These are phyloP conservation scores for Leccinum fallax DNA, from an alignment of 1,284 basidiomycete genomes.

Conservation along the genomic window DNA sequence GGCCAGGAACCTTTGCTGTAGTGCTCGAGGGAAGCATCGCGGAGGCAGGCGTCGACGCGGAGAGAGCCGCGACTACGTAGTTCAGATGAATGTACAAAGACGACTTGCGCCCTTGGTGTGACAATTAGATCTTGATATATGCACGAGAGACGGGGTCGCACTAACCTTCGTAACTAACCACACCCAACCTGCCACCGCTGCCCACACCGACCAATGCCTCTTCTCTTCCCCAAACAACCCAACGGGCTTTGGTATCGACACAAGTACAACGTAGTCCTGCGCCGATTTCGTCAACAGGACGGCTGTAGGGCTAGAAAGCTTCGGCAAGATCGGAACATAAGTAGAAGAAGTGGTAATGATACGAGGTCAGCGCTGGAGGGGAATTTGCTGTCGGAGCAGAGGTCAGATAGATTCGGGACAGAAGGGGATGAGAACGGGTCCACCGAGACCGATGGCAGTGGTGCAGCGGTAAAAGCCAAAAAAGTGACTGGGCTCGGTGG, in stretches of 20 bases:
- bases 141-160: not conserved
- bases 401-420: constrained; percentile 1
- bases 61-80: constrained; percentile 89
- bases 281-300: constrained; percentile 86
- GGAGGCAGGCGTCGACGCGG: constrained; percentile 31
- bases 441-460: constrained; percentile 28
- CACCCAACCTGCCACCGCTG: constrained; percentile 81
- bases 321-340: constrained; percentile 73
- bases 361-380: constrained; percentile 66
- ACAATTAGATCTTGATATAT: not conserved
- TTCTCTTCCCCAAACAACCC: constrained; percentile 87
- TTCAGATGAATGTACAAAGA: constrained; percentile 73
- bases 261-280: constrained; percentile 82
- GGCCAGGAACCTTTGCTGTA: constrained; percentile 37
- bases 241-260: constrained; percentile 63
- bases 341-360: constrained; percentile 79
- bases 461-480: constrained; percentile 81
- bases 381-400: constrained; percentile 2
- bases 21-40: constrained; percentile 40
- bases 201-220: constrained; percentile 92
- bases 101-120: constrained; percentile 59
- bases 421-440: constrained; percentile 17
- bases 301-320: constrained; percentile 68
- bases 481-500: constrained; percentile 90
- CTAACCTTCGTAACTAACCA: constrained; percentile 89